Conservation (phyloP, 2,329 filamentous ascomycete genomes). For the Ophiosphaerella herpotricha region DNA sequence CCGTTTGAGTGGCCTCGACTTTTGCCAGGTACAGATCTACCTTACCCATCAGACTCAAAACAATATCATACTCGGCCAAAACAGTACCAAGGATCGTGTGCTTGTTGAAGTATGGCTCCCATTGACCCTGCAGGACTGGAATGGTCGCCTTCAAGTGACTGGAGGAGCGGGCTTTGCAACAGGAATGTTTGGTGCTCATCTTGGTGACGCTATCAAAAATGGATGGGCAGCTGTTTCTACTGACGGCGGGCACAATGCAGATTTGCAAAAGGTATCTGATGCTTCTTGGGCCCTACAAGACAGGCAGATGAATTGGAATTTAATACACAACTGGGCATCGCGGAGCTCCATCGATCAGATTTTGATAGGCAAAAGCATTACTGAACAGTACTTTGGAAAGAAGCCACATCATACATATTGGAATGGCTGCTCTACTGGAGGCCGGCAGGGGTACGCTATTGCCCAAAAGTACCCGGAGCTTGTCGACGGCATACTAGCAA, state of each 20-base stretch:
- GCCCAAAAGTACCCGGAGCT: conserved; percentile 40
- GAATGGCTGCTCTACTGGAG: conserved; percentile 43
- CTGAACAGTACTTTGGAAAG: conserved; percentile 40
- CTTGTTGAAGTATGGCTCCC: conserved; percentile 40
- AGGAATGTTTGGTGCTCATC: conserved; percentile 28
- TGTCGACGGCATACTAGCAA: conserved; percentile 42
- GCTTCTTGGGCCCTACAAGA: conserved; percentile 25
- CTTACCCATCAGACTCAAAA: conserved; percentile 17
- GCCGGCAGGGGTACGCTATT: conserved; percentile 41
- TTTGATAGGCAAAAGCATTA: conserved; percentile 40
- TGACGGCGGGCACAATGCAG: conserved; percentile 35
- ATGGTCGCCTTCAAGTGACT: conserved; percentile 38
- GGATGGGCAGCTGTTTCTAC: conserved; percentile 42
- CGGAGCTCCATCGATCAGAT: conserved; percentile 45
- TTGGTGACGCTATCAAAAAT: conserved; percentile 30
- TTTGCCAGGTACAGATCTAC: conserved; percentile 30
- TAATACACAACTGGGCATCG: conserved; percentile 46
- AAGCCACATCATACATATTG: conserved; percentile 41
- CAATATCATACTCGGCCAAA: background rate
- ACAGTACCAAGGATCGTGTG: conserved; percentile 20
- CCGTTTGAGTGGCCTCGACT: conserved; percentile 15
- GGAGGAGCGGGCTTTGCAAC: conserved; percentile 38
- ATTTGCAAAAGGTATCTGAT: conserved; percentile 7
- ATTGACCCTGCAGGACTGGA: conserved; percentile 30
- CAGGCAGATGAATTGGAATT: conserved; percentile 27